Percentiles rank a stretch among this genome's conserved stretches.
These are phyloP conservation scores for Colletotrichum caudatum DNA, from an alignment of 2,329 filamentous ascomycete species.

Conservation along the genomic window DNA sequence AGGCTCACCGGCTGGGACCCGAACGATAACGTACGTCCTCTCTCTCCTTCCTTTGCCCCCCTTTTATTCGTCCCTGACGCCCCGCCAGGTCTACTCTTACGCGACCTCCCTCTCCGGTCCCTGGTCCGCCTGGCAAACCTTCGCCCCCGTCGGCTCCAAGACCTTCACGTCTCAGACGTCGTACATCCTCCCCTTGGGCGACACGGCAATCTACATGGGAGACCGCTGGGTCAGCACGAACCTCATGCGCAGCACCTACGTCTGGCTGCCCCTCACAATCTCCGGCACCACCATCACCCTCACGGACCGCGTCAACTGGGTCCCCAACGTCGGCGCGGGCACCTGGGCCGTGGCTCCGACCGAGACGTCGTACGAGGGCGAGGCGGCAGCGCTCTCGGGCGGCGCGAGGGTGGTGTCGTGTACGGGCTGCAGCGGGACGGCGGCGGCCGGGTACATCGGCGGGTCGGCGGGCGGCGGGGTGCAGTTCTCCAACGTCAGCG, in stretches of 20 bases:
- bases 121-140: conserved; percentile 71
- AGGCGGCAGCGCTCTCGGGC: conserved; percentile 59
- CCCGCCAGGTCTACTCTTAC: conserved; percentile 62
- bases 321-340: conserved; percentile 58
- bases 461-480: conserved; percentile 60
- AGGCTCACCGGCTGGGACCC: conserved; percentile 68
- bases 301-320: conserved; percentile 67
- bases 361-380: conserved; percentile 65
- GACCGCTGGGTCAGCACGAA: conserved; percentile 74
- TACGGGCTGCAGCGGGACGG: conserved; percentile 62
- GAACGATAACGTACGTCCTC: conserved; percentile 68
- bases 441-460: conserved; percentile 67
- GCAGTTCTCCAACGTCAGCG: conserved; percentile 59
- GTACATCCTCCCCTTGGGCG: conserved; percentile 63
- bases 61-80: background rate
- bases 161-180: conserved; percentile 74
- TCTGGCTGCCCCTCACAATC: conserved; percentile 72
- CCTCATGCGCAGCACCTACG: conserved; percentile 70
- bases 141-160: conserved; percentile 66
- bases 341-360: conserved; percentile 58
- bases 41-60: background rate
- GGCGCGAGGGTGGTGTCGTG: conserved; percentile 62
- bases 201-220: conserved; percentile 71
- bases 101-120: conserved; percentile 68
- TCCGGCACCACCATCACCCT: conserved; percentile 64